phyloP scores from a whole-genome alignment of 2,329 filamentous ascomycete genomes.

The Periconia sp. region DNA sequence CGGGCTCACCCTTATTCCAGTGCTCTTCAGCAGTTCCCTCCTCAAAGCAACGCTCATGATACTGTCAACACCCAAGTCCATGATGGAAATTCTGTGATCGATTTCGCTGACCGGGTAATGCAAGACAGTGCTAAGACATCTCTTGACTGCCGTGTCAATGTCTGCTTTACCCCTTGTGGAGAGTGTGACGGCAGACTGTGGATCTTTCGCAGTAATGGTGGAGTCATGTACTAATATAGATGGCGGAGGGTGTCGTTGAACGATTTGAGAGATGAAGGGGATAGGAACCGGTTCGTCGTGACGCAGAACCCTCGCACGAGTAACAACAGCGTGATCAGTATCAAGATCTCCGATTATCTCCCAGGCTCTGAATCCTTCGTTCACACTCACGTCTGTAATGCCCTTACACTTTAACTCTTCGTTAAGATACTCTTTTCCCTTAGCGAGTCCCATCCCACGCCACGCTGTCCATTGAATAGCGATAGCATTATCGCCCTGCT shows the following conservation, averaged over 20 bases:
- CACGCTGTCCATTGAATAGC: conserved; percentile 54
- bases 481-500: conserved; percentile 48
- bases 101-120: conserved; percentile 43
- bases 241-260: conserved; percentile 9
- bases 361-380: conserved; percentile 54
- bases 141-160: conserved; percentile 39
- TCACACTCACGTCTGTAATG: conserved; percentile 49
- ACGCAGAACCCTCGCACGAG: conserved; percentile 39
- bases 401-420: conserved; percentile 51
- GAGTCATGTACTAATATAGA: no score
- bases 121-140: conserved; percentile 43
- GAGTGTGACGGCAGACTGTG: not conserved
- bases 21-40: conserved; percentile 40
- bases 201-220: not conserved
- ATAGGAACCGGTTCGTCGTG: conserved; percentile 33
- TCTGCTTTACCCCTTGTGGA: conserved; percentile 18
- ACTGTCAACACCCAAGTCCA: conserved; percentile 49
- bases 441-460: conserved; percentile 49
- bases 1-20: conserved; percentile 46
- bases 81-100: conserved; percentile 41
- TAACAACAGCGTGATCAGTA: conserved; percentile 48
- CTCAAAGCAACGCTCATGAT: conserved; percentile 49
- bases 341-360: conserved; percentile 43
- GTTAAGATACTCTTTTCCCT: conserved; percentile 45
- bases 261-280: conserved; percentile 22